Base-by-base conservation (phyloP, 2,329 filamentous ascomycete species). In the Aspergillus oerlinghausenensis region DNA sequence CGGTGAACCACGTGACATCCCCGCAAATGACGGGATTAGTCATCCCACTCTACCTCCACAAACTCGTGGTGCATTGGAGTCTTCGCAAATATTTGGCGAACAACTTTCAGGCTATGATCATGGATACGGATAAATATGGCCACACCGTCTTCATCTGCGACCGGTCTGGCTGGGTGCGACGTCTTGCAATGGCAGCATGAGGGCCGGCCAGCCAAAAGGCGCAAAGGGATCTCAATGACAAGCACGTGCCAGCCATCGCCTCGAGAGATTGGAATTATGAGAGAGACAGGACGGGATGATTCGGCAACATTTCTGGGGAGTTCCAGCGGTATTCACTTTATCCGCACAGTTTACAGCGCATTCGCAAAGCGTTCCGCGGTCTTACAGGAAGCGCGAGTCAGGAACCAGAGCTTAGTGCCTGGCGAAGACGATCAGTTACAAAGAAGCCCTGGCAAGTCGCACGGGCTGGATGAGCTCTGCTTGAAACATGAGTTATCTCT, bases 321-420 rank as follows among this genome's bases (percentile, higher is more conserved):
- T 51, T 79, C 80, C 17, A 84, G 82, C 57, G 82, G 82, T 1
- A 84, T 84, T n/a, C 78, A 83, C 62, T 84, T 84, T 62, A 80
- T 84, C 35, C 77, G 80, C 5, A 78, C 79, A 21, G 82, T 84
- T 1, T 82, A 83, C 45, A 69, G 78, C 32, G 76, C 80, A 1
- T 73, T 84, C 29, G 69, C 76, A 2, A 71, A 70, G 51, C 65
- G 69, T 38, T 68, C 68, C 17, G 68, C 68, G 14, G 67, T 69
- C 51, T 45, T 70, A 17, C 62, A 63, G 19, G 62, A 64, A 57
- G 66, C 62, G 5, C 68, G 70, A 52, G 61, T 69, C 38, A 64
- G 67, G 52, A 58, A 71, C 55, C 69, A 68, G 62, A 75, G 76
- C 55, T 73, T 83, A 8, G 81, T 84, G 3, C 82, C 82, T 0